Conservation (phyloP, 495 filamentous ascomycete species). For the Friedmanniomyces endolithicus region DNA sequence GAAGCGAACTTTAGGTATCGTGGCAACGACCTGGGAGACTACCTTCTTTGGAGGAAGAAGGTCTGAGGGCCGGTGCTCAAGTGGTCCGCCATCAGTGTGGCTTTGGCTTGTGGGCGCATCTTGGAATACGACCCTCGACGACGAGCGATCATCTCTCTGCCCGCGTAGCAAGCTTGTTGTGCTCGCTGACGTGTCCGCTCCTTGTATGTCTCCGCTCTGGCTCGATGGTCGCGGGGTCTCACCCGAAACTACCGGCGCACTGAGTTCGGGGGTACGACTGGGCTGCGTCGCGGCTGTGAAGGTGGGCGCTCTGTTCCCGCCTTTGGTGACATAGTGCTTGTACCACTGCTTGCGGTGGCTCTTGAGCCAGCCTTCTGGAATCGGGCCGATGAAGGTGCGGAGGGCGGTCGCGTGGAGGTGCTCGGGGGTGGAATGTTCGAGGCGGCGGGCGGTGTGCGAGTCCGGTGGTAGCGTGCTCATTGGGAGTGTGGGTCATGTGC, state of each 20-base stretch:
- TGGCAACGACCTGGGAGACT: not conserved
- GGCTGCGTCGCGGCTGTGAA: conserved; percentile 11
- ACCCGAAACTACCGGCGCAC: conserved; percentile 25
- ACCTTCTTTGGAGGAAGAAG: not conserved
- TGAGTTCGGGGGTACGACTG: not conserved
- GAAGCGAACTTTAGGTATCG: conserved; percentile 10
- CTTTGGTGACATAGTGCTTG: conserved; percentile 39
- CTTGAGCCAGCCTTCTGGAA: conserved; percentile 57
- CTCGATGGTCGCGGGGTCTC: conserved; percentile 21
- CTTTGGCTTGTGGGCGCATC: not conserved
- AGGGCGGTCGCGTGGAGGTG: conserved; percentile 52
- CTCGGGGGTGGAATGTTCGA: conserved; percentile 44
- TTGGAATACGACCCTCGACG: not conserved
- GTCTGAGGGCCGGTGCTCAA: not conserved
- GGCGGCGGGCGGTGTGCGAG: conserved; percentile 25
- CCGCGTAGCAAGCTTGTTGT: conserved; percentile 17
- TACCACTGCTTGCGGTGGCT: conserved; percentile 55
- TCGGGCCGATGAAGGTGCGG: conserved; percentile 56
- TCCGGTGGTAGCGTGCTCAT: conserved; percentile 18
- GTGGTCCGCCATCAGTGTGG: not conserved
- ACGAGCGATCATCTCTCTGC: not conserved
- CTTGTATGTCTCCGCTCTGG: conserved; percentile 9
- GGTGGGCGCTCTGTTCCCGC: conserved; percentile 24
- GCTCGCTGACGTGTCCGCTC: conserved; percentile 4
- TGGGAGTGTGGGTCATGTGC: not conserved